Evolutionary conservation across 306 rosid species (phyloP).

Genomic region (Castanopsis chinensis): DNA sequence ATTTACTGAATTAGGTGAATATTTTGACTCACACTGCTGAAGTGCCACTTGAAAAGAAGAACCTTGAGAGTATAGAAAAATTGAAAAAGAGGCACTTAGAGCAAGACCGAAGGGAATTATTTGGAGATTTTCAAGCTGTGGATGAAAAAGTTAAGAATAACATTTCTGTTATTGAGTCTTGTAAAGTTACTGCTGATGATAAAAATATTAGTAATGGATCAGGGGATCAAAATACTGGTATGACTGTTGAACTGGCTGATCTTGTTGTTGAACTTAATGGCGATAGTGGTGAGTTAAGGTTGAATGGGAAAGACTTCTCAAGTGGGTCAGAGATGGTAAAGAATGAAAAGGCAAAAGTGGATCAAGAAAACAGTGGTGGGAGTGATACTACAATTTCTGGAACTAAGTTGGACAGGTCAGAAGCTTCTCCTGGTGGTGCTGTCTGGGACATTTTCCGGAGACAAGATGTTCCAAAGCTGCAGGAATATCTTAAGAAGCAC

Average conservation of each 20-base stretch:
- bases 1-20: slow-evolving; percentile 55
- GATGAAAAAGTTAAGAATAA: not conserved
- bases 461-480: slow-evolving; percentile 65
- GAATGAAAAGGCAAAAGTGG: slow-evolving; percentile 1
- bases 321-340: not conserved
- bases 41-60: slow-evolving; percentile 18
- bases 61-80: slow-evolving; percentile 21
- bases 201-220: not conserved
- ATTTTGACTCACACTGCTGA: slow-evolving; percentile 66
- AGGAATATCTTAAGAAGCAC: slow-evolving; percentile 52
- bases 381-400: slow-evolving; percentile 3
- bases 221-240: slow-evolving; percentile 1
- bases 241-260: slow-evolving; percentile 1
- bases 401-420: slow-evolving; percentile 18
- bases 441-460: slow-evolving; percentile 79
- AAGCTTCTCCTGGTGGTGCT: slow-evolving; percentile 56
- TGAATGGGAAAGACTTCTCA: not conserved
- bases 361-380: slow-evolving; percentile 25
- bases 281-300: not conserved
- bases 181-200: slow-evolving; percentile 5
- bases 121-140: slow-evolving; percentile 14
- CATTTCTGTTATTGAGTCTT: slow-evolving; percentile 8
- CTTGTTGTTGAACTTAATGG: not conserved
- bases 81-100: slow-evolving; percentile 39
- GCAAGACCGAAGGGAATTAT: slow-evolving; percentile 59